These are phyloP conservation scores for Solanum gandarillasii DNA, from an alignment of 257 asterid genomes.

Conservation along the genomic window DNA sequence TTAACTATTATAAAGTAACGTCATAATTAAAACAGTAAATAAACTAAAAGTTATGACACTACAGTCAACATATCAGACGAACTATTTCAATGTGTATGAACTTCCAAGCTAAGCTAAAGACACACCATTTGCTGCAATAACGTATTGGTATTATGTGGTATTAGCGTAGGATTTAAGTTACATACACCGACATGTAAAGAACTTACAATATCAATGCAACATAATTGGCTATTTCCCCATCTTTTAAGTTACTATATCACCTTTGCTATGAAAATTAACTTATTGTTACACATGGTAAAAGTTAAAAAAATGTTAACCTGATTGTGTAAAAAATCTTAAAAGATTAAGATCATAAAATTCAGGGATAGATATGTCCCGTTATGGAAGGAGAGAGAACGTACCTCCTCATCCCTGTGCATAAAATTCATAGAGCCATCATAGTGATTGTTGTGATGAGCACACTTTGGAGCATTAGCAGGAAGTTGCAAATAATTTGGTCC, in stretches of 20 bases:
- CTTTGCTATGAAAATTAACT: not conserved
- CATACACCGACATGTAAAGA: not conserved
- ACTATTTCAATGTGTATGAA: not conserved
- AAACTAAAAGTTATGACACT: not conserved
- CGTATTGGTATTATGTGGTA: not conserved
- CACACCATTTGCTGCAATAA: not conserved
- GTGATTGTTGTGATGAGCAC: constrained; percentile 28
- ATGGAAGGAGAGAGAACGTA: constrained; percentile 2
- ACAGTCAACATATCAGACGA: not conserved
- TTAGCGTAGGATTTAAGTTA: not conserved
- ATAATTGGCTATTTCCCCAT: not conserved
- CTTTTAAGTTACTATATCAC: not conserved
- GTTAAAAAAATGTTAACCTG: not conserved
- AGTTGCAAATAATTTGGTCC: constrained; percentile 32
- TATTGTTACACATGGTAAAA: not conserved
- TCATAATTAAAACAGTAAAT: not conserved
- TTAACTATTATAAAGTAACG: not conserved
- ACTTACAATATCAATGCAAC: not conserved
- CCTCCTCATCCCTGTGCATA: constrained; percentile 35
- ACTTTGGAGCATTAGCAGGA: constrained; percentile 28
- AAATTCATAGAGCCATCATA: constrained; percentile 30
- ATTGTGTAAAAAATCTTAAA: not conserved
- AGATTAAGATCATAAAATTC: not conserved
- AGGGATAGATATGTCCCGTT: not conserved
- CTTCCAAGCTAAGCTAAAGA: not conserved